Percentiles rank a stretch among this genome's conserved stretches.
Evolutionary conservation across 805 yeast genomes (phyloP).

Genomic region (Metschnikowia kunwiensis): DNA sequence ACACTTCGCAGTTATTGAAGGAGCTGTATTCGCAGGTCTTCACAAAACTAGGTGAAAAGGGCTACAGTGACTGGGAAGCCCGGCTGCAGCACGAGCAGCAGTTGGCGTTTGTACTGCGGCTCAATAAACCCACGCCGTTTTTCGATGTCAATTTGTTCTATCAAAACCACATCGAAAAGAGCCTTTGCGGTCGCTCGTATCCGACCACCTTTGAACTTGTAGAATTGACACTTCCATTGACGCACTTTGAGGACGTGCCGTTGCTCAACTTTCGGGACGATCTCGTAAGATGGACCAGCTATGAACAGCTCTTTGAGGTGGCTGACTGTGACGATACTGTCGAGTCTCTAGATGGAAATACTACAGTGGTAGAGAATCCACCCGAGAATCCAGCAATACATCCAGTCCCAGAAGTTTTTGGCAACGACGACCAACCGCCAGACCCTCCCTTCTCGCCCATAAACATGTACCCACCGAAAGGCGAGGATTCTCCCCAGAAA

Average conservation of each 20-base stretch:
- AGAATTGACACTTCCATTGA: conserved; percentile 20
- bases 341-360: not conserved
- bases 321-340: not conserved
- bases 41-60: conserved; percentile 14
- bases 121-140: conserved; percentile 17
- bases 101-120: conserved; percentile 27
- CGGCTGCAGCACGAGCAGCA: conserved; percentile 21
- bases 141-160: conserved; percentile 10
- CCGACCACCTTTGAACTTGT: conserved; percentile 32
- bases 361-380: not conserved
- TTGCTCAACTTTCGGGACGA: conserved; percentile 21
- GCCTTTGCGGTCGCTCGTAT: conserved; percentile 9
- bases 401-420: not conserved
- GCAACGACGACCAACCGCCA: not conserved
- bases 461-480: conserved; percentile 1
- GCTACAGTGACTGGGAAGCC: conserved; percentile 16
- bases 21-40: conserved; percentile 20
- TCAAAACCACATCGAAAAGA: conserved; percentile 4
- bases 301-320: conserved; percentile 18
- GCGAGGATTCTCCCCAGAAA: not conserved
- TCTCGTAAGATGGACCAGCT: conserved; percentile 22
- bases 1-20: conserved; percentile 16
- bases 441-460: conserved; percentile 2
- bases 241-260: conserved; percentile 15
- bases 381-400: not conserved